Evolutionary conservation across 2,329 filamentous ascomycete species (phyloP).

Genomic region (Penicillium aurantiogriseum): DNA sequence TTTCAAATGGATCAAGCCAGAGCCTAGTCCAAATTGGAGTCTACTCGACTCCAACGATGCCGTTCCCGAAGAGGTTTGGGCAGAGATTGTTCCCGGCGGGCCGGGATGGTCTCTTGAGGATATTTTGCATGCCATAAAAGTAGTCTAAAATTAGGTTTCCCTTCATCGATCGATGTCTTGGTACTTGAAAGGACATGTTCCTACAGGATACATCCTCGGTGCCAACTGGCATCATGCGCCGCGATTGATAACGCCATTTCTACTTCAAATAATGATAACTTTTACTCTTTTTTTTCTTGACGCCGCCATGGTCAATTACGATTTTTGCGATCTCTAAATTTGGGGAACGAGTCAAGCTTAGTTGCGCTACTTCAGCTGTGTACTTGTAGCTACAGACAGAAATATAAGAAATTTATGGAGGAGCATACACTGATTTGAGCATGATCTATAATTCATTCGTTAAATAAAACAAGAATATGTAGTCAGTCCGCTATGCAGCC

Average conservation of each 20-base stretch:
- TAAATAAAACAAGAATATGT: not conserved
- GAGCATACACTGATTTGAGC: no score
- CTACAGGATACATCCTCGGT: not conserved
- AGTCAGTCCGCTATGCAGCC: not conserved
- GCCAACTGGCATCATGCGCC: not conserved
- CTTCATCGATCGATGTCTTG: not conserved
- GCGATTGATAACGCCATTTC: not conserved
- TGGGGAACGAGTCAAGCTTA: not conserved
- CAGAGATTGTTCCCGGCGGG: conserved; percentile 62
- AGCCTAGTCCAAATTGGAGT: conserved; percentile 84
- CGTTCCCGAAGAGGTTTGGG: conserved; percentile 66
- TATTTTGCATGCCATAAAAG: conserved; percentile 53
- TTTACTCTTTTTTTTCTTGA: not conserved
- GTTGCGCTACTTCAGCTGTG: not conserved
- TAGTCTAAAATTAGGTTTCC: conserved; percentile 20
- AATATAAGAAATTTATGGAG: not conserved
- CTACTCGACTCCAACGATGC: conserved; percentile 61
- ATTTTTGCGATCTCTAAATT: not conserved
- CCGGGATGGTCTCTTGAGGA: conserved; percentile 63
- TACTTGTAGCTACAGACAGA: not conserved
- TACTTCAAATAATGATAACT: not conserved
- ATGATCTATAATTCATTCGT: not conserved
- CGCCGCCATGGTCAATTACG: not conserved
- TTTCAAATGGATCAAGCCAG: conserved; percentile 92
- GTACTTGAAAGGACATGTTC: not conserved